Evolutionary conservation across 2,329 filamentous ascomycete species (phyloP), one percentile per base, ranked within the genome.

Genomic region (Paecilomyces variotii): DNA sequence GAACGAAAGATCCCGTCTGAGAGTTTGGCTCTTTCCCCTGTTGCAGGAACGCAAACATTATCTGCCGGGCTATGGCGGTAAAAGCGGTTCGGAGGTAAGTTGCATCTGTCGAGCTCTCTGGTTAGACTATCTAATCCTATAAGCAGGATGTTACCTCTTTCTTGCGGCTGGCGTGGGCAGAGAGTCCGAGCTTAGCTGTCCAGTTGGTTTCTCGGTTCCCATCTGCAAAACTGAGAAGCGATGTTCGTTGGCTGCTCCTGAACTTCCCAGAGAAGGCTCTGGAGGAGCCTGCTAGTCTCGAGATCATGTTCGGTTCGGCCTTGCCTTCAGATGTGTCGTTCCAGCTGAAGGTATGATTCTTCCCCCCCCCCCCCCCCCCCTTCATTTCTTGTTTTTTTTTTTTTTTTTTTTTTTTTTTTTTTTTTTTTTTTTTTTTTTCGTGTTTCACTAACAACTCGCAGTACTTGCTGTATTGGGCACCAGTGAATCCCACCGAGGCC

Each of bases 391-490:
- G 30, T 27, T 50, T 32, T 14, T 45, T 49, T n/a, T n/a, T n/a
- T n/a, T n/a, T n/a, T n/a, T n/a, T n/a, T n/a, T n/a, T n/a, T n/a
- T n/a, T n/a, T n/a, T n/a, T n/a, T n/a, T n/a, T n/a, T n/a, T n/a
- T n/a, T n/a, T n/a, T n/a, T n/a, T n/a, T n/a, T n/a, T n/a, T n/a
- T n/a, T n/a, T n/a, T n/a, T n/a, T n/a, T n/a, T n/a, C n/a, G n/a
- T 30, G 27, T 56, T 54, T 52, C 14, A n/a, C 69, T 77, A 67
- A 77, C 62, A 55, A 66, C 54, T 54, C 49, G 7, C 64, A 91
- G 85, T 96, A 96, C 73, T 79, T 99, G 14, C 79, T 99, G 1
- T 97, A 90, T 76, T 99, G 94, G 94, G 84, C 88, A 25, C 86
- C 94, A 0, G 87, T 96, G 32, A 96, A 96, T 68, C 94, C 94